Evolutionary conservation across 306 rosid genomes (phyloP).

Genomic region (Malus sylvestris): DNA sequence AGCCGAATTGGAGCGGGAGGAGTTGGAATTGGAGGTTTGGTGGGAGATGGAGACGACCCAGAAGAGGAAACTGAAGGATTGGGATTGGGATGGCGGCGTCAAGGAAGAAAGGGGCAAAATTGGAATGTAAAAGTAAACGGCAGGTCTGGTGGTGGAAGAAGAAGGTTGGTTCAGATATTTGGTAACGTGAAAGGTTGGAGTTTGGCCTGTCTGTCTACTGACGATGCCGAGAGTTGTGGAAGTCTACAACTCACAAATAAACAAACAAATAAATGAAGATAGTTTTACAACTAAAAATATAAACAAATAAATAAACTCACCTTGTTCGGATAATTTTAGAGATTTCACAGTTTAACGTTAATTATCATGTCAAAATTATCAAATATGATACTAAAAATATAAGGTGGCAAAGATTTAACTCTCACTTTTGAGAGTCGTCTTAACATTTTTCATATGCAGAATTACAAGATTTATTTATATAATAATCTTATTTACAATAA

Average conservation of each 20-base stretch:
- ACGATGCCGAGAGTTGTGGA: background rate
- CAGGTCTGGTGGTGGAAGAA: conserved; percentile 10
- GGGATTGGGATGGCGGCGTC: conserved; percentile 2
- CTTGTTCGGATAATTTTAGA: too few relatives aligned
- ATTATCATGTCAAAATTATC: too few relatives aligned
- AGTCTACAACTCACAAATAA: background rate
- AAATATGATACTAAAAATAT: too few relatives aligned
- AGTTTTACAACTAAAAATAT: background rate
- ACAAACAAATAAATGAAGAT: background rate
- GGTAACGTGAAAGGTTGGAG: background rate
- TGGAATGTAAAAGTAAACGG: conserved; percentile 12
- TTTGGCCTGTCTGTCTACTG: background rate
- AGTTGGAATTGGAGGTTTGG: background rate
- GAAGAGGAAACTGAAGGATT: background rate
- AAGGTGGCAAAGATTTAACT: accelerated
- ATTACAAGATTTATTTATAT: too few relatives aligned
- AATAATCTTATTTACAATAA: too few relatives aligned
- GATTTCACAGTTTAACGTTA: too few relatives aligned
- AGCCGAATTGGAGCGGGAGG: conserved; percentile 12
- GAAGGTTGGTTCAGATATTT: background rate
- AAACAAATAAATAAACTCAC: too few relatives aligned
- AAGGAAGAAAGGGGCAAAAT: conserved; percentile 5
- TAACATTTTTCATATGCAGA: too few relatives aligned
- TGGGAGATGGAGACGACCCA: background rate
- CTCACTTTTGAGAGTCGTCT: too few relatives aligned